Conservation (phyloP, 176 grass and related monocot species). For the Bothriochloa decipiens region DNA sequence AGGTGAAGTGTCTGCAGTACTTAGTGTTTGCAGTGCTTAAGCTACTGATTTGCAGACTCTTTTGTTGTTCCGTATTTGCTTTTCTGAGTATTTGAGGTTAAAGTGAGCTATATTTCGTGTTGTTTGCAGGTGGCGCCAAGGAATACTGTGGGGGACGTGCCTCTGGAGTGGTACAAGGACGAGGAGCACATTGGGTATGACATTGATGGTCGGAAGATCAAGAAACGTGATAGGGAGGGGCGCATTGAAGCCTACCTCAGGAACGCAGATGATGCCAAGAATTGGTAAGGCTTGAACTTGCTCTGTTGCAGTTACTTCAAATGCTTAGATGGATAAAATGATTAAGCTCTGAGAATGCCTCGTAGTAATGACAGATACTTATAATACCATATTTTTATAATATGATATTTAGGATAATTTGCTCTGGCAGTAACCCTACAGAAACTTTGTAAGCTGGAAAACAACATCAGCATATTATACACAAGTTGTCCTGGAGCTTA, state of each 20-base stretch:
- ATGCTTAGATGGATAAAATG: not conserved
- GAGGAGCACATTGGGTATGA: constrained; percentile 96
- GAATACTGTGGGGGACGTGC: constrained; percentile 87
- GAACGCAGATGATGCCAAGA: constrained; percentile 67
- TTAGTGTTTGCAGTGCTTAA: not conserved
- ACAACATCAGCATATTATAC: not conserved
- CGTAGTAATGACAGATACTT: not conserved
- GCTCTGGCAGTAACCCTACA: not conserved
- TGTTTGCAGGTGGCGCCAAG: constrained; percentile 66
- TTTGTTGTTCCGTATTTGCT: not conserved
- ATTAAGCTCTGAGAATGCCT: not conserved
- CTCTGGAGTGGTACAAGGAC: constrained; percentile 81
- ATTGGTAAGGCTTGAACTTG: constrained; percentile 56
- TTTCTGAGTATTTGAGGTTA: not conserved
- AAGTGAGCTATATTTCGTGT: not conserved
- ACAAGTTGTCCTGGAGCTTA: not conserved
- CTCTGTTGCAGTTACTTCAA: not conserved
- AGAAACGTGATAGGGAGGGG: constrained; percentile 80
- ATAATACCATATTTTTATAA: not conserved
- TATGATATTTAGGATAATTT: not conserved
- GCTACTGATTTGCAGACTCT: not conserved
- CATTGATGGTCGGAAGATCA: constrained; percentile 72
- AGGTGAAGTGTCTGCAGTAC: constrained; percentile 46
- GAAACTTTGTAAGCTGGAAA: not conserved
- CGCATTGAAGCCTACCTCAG: constrained; percentile 65